Evolutionary conservation across 306 rosid genomes (phyloP).

Genomic region (Canavalia ensiformis): DNA sequence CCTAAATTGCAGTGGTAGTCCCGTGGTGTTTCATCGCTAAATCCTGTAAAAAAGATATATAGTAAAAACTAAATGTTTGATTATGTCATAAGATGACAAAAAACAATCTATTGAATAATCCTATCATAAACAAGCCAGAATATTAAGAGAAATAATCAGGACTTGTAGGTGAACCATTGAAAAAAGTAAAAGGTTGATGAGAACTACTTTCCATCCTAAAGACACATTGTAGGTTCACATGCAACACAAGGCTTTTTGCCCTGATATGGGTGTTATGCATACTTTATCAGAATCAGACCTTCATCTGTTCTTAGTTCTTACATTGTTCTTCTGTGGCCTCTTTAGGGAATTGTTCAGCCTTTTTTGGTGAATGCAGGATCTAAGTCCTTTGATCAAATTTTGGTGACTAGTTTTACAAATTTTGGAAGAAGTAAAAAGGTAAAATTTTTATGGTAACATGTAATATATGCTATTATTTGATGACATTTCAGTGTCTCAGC

Average conservation of each 20-base stretch:
- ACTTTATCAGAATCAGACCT: slow-evolving; percentile 4
- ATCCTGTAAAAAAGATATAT: slow-evolving; percentile 67
- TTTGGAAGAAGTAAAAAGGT: background rate
- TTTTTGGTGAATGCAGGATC: background rate
- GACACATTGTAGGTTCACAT: background rate
- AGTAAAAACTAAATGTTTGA: slow-evolving; percentile 31
- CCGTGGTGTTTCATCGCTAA: slow-evolving; percentile 97
- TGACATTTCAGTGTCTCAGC: slow-evolving; percentile 16
- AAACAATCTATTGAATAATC: slow-evolving; percentile 27
- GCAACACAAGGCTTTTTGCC: background rate
- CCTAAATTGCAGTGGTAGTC: slow-evolving; percentile 99
- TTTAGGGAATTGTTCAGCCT: background rate
- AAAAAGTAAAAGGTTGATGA: background rate
- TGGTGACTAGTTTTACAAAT: background rate
- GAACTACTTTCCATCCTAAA: slow-evolving; percentile 5
- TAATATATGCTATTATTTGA: slow-evolving; percentile 27
- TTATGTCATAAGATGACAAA: slow-evolving; percentile 19
- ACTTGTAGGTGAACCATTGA: background rate
- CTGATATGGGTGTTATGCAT: background rate
- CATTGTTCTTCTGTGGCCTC: background rate
- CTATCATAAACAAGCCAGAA: slow-evolving; percentile 27
- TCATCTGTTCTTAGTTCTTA: slow-evolving; percentile 16
- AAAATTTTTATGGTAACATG: background rate
- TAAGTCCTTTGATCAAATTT: background rate
- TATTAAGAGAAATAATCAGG: slow-evolving; percentile 9